Base-by-base conservation (phyloP, 768 basidiomycete genomes). In the Clavaria fumosa region DNA sequence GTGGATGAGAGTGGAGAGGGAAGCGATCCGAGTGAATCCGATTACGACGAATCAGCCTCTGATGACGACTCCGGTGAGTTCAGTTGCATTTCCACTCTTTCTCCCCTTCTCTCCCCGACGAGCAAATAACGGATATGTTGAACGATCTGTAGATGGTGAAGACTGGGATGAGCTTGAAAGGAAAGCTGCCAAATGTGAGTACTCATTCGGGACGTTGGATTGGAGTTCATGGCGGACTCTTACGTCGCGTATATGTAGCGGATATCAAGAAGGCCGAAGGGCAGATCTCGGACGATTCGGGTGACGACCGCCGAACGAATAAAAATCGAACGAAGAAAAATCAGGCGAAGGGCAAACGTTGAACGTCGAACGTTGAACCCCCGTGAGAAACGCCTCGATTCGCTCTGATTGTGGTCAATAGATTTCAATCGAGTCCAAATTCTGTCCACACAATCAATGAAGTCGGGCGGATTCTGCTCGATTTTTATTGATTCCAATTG, bases 131-230 rank as follows among this genome's bases (percentile, higher is more conserved):
- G n/a, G n/a, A n/a, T n/a, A n/a, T n/a, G n/a, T n/a, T 41, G 51
- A 22, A 38, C 21, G 31, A 45, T 10, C 26, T 27, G 20, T 30
- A 28, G 20, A 47, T 69, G 83, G 89, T 7, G 86, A 91, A 38
- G 90, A 93, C 49, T 99, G 93, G 93, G 91, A 95, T 50, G 88
- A 89, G 55, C 63, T 95, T 23, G 91, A 95, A 58, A 65, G 73
- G 31, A 91, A 90, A 55, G 90, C 90, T 5, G 85, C 85, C 5
- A 82, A 81, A 67, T 81, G 77, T 84, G 50, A 48, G 64, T 37
- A 27, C 10, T 5, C 15, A 23, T 7, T 36, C 39, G 3, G 5
- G 15, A 10, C 3, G 21, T 23, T 12, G 17, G 21, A 9, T 9
- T 31, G 31, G 23, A 28, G 1, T 23, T 10, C 17, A 5, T 19